Conservation (phyloP, 2,329 filamentous ascomycete genomes). For the Fonsecaea multimorphosa region DNA sequence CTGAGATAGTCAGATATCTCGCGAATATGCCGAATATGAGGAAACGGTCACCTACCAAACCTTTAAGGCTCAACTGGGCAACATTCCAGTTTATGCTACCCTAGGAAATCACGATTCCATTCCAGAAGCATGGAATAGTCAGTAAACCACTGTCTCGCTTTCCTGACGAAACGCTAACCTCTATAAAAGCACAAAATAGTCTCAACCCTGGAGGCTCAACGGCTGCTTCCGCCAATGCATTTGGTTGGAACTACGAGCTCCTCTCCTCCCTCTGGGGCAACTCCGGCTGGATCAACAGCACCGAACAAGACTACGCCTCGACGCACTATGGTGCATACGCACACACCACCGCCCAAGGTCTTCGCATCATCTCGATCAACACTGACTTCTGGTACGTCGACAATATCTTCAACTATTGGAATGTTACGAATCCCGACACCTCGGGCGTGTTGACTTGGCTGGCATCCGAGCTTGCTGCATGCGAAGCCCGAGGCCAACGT, state of each 20-base stretch:
- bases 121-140: slow-evolving; percentile 8
- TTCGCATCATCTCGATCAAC: slow-evolving; percentile 14
- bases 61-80: slow-evolving; percentile 11
- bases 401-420: slow-evolving; percentile 15
- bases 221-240: neutral
- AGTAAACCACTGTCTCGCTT: neutral
- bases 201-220: neutral
- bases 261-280: slow-evolving; percentile 8
- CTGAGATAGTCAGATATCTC: slow-evolving; percentile 1
- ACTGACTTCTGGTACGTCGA: slow-evolving; percentile 10
- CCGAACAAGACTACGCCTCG: slow-evolving; percentile 1
- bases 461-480: neutral
- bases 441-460: slow-evolving; percentile 3
- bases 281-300: slow-evolving; percentile 5
- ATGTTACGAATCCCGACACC: slow-evolving; percentile 9
- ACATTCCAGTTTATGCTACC: slow-evolving; percentile 9
- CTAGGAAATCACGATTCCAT: slow-evolving; percentile 13
- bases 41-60: slow-evolving; percentile 12
- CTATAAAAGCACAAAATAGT: neutral
- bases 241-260: slow-evolving; percentile 12
- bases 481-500: slow-evolving; percentile 4
- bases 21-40: slow-evolving; percentile 17
- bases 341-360: slow-evolving; percentile 2
- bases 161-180: neutral
- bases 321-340: slow-evolving; percentile 14